Percentiles rank a stretch among this genome's conserved stretches.
Conservation (phyloP, 73 alveolate genomes). For the Effrenium voratum region DNA sequence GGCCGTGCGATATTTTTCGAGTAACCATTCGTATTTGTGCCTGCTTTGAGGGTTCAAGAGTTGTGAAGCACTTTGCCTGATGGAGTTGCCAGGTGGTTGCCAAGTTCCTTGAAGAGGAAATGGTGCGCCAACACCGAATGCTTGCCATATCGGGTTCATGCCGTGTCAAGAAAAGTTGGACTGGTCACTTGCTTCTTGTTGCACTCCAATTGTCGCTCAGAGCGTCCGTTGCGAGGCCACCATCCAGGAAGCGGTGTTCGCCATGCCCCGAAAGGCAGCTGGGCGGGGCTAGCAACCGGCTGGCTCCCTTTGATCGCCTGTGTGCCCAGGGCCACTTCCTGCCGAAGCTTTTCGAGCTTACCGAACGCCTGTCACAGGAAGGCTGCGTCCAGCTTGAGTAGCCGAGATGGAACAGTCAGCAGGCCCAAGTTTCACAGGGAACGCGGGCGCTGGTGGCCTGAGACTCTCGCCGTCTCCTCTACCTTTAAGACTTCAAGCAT, state of each 20-base stretch:
- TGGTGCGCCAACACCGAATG: constrained; percentile 29
- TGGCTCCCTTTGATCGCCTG: not conserved
- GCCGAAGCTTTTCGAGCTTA: constrained; percentile 26
- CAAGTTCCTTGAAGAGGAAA: constrained; percentile 88
- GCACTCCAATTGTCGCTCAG: not conserved
- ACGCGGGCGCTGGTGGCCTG: not conserved
- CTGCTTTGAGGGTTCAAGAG: not conserved
- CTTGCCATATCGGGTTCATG: not conserved
- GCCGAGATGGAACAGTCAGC: not conserved
- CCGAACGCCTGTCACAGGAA: not conserved
- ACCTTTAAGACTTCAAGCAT: too few species aligned
- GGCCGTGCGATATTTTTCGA: constrained; percentile 4
- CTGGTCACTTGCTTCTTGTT: not conserved
- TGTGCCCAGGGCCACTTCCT: constrained; percentile 22
- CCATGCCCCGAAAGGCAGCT: constrained; percentile 80
- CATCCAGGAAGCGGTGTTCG: constrained; percentile 39
- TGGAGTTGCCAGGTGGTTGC: constrained; percentile 12
- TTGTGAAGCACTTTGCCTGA: not conserved
- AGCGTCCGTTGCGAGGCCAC: constrained; percentile 1
- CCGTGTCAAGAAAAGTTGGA: not conserved
- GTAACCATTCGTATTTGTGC: not conserved
- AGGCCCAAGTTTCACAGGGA: not conserved
- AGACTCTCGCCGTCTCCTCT: not conserved
- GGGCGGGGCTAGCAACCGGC: not conserved
- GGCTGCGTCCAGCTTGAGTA: constrained; percentile 52